Conservation (phyloP, 2,329 filamentous ascomycete species). For the Phoma sp. region DNA sequence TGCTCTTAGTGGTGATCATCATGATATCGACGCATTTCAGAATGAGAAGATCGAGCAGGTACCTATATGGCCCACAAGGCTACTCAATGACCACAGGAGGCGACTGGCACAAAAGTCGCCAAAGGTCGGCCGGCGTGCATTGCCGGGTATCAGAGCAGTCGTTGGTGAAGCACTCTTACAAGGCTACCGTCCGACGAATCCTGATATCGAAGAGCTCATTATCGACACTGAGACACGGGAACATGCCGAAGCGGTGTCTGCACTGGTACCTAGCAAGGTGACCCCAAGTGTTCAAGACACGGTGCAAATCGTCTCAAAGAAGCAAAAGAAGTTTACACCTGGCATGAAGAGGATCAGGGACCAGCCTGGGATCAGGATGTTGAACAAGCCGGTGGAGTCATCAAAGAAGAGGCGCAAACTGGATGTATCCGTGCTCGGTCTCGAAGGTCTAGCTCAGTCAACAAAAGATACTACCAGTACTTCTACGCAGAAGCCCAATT, state of each 20-base stretch:
- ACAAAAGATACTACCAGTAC: background rate
- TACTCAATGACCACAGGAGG: slow-evolving; percentile 27
- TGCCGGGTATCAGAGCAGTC: slow-evolving; percentile 17
- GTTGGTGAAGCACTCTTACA: slow-evolving; percentile 13
- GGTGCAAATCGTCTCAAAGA: background rate
- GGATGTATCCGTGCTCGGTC: background rate
- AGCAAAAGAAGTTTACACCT: background rate
- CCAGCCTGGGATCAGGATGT: background rate
- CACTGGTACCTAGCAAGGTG: background rate
- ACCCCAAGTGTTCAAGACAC: background rate
- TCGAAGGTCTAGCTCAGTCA: background rate
- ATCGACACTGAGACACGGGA: slow-evolving; percentile 5
- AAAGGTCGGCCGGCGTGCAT: background rate
- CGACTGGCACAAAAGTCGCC: slow-evolving; percentile 2
- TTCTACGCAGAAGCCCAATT: background rate
- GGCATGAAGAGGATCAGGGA: background rate
- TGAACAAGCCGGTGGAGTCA: slow-evolving; percentile 1
- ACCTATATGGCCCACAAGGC: slow-evolving; percentile 16
- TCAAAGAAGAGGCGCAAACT: slow-evolving; percentile 10
- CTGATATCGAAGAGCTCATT: slow-evolving; percentile 10
- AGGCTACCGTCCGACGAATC: slow-evolving; percentile 9
- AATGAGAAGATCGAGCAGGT: background rate
- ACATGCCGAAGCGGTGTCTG: background rate
- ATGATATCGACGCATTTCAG: no score
- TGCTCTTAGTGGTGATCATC: slow-evolving; percentile 1